A percentile compares a stretch with the other conserved stretches of the same genome.
Evolutionary conservation across 2,329 filamentous ascomycete genomes (phyloP).

Genomic region (Pseudohalonectria lignicola): DNA sequence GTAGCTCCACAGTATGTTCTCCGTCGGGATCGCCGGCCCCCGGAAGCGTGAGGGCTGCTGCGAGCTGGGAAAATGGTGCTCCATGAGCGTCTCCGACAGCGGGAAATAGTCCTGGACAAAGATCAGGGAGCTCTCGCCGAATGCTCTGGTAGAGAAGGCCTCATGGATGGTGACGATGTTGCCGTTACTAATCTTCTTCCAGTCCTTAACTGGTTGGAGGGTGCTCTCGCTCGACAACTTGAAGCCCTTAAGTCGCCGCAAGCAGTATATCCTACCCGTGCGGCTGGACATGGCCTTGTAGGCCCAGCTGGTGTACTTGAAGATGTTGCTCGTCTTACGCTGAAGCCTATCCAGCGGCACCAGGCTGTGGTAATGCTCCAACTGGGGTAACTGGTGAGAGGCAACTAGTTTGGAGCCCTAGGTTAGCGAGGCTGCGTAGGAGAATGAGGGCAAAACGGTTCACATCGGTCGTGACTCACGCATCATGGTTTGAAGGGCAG

Average conservation of each 20-base stretch:
- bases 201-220: slow-evolving; percentile 75
- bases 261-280: slow-evolving; percentile 77
- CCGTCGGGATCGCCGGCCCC: slow-evolving; percentile 33
- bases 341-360: slow-evolving; percentile 78
- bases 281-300: slow-evolving; percentile 90
- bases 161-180: slow-evolving; percentile 81
- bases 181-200: slow-evolving; percentile 75
- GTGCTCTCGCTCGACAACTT: slow-evolving; percentile 81
- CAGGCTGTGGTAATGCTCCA: slow-evolving; percentile 80
- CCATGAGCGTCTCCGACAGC: slow-evolving; percentile 76
- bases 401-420: not conserved
- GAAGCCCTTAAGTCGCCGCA: slow-evolving; percentile 81
- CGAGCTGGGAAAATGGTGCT: slow-evolving; percentile 55
- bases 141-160: slow-evolving; percentile 85
- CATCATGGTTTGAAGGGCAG: slow-evolving; percentile 72
- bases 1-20: slow-evolving; percentile 81
- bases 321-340: slow-evolving; percentile 66
- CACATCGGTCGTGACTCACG: slow-evolving; percentile 45
- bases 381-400: slow-evolving; percentile 1
- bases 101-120: slow-evolving; percentile 93
- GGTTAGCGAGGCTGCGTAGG: not conserved
- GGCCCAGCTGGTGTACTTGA: slow-evolving; percentile 85
- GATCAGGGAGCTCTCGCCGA: slow-evolving; percentile 89
- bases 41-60: slow-evolving; percentile 24
- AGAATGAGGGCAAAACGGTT: not conserved